These are phyloP conservation scores for Colletotrichum caudatum DNA, from an alignment of 2,329 filamentous ascomycete genomes.

Conservation along the genomic window DNA sequence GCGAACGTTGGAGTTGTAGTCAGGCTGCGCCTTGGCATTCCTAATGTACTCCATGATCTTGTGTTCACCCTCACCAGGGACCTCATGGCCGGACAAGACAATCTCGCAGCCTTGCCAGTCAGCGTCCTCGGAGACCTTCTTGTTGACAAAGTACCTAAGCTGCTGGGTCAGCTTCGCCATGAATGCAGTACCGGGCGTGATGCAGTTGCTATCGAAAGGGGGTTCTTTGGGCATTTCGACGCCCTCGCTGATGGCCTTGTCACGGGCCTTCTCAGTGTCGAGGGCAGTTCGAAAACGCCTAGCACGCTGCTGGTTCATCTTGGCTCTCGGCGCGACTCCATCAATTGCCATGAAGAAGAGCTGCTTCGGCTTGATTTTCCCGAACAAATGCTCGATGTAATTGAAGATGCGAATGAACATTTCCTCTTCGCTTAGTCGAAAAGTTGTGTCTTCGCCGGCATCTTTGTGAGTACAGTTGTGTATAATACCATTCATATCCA, in stretches of 20 bases:
- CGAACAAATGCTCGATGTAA: constrained; percentile 98
- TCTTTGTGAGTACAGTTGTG: constrained; percentile 99
- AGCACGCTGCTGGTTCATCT: constrained; percentile 99
- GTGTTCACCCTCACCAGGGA: constrained; percentile 97
- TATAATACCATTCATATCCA: constrained; percentile 99
- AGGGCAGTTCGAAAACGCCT: constrained; percentile 94
- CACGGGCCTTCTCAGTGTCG: constrained; percentile 88
- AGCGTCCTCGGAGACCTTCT: constrained; percentile 95
- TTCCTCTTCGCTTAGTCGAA: constrained; percentile 94
- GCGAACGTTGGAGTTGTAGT: constrained; percentile 91
- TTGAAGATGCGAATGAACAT: constrained; percentile 99
- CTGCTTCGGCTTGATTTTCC: constrained; percentile 98
- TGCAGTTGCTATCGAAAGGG: constrained; percentile 98
- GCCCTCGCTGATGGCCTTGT: constrained; percentile 91
- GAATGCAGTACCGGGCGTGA: constrained; percentile 96
- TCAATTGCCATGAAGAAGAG: constrained; percentile 99
- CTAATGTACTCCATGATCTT: constrained; percentile 99
- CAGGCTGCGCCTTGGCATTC: constrained; percentile 93
- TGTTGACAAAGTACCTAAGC: constrained; percentile 98
- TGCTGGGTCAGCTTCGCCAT: constrained; percentile 97
- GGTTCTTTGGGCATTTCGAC: constrained; percentile 95
- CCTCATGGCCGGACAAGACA: constrained; percentile 96
- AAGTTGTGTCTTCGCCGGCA: constrained; percentile 84
- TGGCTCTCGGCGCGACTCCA: constrained; percentile 95
- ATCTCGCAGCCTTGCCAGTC: constrained; percentile 99